Percentiles rank a stretch among this genome's conserved stretches.
Evolutionary conservation across 1,139 yeast species (phyloP).

Genomic region (Pichia sp.): DNA sequence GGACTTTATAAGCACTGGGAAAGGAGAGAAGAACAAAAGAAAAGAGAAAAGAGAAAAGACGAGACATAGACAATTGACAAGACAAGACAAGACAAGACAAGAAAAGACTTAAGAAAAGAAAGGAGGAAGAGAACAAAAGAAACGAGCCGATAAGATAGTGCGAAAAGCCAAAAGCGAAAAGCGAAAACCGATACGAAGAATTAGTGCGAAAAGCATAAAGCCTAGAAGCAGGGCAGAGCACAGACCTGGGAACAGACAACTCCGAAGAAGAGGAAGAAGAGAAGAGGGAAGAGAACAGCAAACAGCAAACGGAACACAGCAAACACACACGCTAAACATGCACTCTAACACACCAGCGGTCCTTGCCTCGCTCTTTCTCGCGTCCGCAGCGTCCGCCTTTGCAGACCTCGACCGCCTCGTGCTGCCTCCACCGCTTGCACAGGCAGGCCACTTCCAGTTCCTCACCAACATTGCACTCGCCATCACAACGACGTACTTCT

Average conservation of each 20-base stretch:
- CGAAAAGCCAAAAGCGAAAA: too few species aligned
- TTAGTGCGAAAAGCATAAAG: too few species aligned
- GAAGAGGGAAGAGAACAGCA: too few species aligned
- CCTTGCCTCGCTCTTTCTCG: conserved; percentile 2
- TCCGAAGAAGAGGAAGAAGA: too few species aligned
- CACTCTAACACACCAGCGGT: not conserved
- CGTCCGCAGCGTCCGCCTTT: conserved; percentile 10
- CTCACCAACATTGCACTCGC: conserved; percentile 54
- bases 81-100: not conserved
- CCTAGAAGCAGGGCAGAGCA: too few species aligned
- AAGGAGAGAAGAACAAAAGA: not conserved
- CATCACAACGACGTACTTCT: conserved; percentile 39
- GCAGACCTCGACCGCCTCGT: conserved; percentile 17
- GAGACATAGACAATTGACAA: not conserved
- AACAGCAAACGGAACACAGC: too few species aligned
- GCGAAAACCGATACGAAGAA: too few species aligned
- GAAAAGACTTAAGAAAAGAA: not conserved
- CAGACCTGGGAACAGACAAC: too few species aligned
- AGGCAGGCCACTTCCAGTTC: conserved; percentile 64
- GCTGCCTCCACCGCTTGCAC: conserved; percentile 42
- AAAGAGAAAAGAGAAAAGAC: too few species aligned
- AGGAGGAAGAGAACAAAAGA: not conserved
- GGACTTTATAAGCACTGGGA: too few species aligned
- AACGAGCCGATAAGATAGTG: too few species aligned
- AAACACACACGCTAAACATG: too few species aligned